phyloP scores from a whole-genome alignment of 352 stramenopile species.

The Blastocystis sp. region DNA sequence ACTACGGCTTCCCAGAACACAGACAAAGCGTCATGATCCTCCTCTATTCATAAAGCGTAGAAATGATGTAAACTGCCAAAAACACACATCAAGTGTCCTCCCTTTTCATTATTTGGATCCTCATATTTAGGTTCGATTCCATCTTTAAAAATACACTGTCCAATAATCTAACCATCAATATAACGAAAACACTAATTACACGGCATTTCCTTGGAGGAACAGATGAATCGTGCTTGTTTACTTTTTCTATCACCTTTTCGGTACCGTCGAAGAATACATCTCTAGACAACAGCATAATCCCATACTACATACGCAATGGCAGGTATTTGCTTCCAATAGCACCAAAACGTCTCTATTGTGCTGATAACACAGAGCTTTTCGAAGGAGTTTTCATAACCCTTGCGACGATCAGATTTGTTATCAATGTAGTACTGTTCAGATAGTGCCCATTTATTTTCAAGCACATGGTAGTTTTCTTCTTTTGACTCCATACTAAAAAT shows the following conservation, averaged over 20 bases:
- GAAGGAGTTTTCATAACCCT: conserved; percentile 78
- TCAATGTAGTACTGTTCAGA: conserved; percentile 75
- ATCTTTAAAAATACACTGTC: conserved; percentile 74
- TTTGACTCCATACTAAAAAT: background rate
- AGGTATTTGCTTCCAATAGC: conserved; percentile 82
- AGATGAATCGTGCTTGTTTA: background rate
- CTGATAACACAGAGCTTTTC: conserved; percentile 78
- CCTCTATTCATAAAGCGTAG: conserved; percentile 64
- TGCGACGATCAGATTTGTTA: conserved; percentile 69
- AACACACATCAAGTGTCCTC: conserved; percentile 68
- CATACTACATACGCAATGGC: background rate
- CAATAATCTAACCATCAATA: conserved; percentile 59
- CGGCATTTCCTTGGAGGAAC: background rate
- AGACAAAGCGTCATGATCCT: conserved; percentile 73
- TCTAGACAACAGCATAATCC: background rate
- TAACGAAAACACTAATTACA: background rate
- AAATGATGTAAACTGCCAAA: background rate
- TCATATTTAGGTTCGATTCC: conserved; percentile 81
- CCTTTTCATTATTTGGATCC: conserved; percentile 78
- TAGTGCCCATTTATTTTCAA: conserved; percentile 77
- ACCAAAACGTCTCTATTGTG: conserved; percentile 81
- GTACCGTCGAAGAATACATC: conserved; percentile 56
- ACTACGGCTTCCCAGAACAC: conserved; percentile 80
- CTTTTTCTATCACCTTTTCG: conserved; percentile 22
- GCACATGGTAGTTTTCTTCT: conserved; percentile 67